phyloP scores from a whole-genome alignment of 1,284 basidiomycete species.

The Lentinus polychrous region DNA sequence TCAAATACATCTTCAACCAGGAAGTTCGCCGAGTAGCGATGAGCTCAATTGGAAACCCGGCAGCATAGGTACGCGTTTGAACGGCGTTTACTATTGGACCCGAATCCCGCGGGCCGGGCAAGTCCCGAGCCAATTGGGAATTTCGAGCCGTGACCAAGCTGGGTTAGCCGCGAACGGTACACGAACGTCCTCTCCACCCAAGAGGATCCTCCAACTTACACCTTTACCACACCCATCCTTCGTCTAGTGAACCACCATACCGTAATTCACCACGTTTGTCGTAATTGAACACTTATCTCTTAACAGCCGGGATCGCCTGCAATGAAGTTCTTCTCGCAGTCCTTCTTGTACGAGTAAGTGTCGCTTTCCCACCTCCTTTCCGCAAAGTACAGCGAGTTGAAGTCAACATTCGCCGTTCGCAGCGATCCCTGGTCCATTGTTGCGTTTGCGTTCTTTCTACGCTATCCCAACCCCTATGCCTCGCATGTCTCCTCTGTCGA shows the following conservation, averaged over 20 bases:
- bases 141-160: no score
- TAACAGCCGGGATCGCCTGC: conserved; percentile 29
- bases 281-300: background rate
- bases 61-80: no score
- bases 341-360: conserved; percentile 74
- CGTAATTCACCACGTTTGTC: background rate
- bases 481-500: conserved; percentile 93
- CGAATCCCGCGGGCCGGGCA: no score
- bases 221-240: background rate
- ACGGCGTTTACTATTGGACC: no score
- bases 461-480: conserved; percentile 96
- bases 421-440: conserved; percentile 91
- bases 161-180: no score
- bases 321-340: conserved; percentile 79
- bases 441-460: conserved; percentile 87
- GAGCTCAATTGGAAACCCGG: no score
- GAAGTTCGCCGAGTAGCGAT: no score
- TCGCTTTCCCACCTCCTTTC: conserved; percentile 6
- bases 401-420: conserved; percentile 8
- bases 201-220: background rate
- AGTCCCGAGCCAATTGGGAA: no score
- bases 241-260: background rate
- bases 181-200: no score
- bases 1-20: no score
- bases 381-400: conserved; percentile 6